Percentiles rank a stretch among this genome's conserved stretches.
Conservation (phyloP, 768 basidiomycete species). For the Lepiota venenata region DNA sequence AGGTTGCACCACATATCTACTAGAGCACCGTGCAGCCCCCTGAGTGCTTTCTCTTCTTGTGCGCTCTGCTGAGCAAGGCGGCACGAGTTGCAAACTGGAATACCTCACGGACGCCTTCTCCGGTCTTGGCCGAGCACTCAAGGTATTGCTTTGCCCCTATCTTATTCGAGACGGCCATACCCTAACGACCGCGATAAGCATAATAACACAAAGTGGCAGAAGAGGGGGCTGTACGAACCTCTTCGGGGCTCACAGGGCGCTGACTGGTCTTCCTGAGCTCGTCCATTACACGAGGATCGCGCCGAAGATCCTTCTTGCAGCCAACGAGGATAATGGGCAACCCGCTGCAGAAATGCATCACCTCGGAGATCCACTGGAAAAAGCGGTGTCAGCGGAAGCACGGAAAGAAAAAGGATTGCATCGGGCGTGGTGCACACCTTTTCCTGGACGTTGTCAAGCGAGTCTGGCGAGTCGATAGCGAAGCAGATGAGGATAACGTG, state of each 20-base stretch:
- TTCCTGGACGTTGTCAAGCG: constrained; percentile 99
- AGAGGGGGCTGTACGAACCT: constrained; percentile 51
- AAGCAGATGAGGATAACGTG: constrained; percentile 99
- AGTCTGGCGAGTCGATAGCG: constrained; percentile 96
- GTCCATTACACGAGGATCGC: constrained; percentile 90
- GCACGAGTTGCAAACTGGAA: constrained; percentile 97
- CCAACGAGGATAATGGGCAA: constrained; percentile 97
- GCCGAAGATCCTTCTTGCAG: constrained; percentile 98
- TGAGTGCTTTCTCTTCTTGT: constrained; percentile 38
- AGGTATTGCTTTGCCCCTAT: constrained; percentile 96
- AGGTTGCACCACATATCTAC: not conserved
- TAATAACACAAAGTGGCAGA: not conserved
- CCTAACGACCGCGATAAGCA: constrained; percentile 41
- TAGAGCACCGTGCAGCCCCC: constrained; percentile 31
- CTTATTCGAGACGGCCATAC: constrained; percentile 93
- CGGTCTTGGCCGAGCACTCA: constrained; percentile 95
- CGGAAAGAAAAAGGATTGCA: not conserved
- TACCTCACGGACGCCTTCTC: constrained; percentile 96
- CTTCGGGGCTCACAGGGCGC: constrained; percentile 90
- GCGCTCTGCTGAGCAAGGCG: constrained; percentile 68
- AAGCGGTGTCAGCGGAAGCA: not conserved
- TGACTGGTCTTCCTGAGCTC: constrained; percentile 94
- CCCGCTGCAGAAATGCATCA: constrained; percentile 94
- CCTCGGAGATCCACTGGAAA: constrained; percentile 94
- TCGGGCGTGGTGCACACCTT: constrained; percentile 59